Evolutionary conservation across 768 basidiomycete genomes (phyloP).

Genomic region (Rhodotorula sphaerocarpa): DNA sequence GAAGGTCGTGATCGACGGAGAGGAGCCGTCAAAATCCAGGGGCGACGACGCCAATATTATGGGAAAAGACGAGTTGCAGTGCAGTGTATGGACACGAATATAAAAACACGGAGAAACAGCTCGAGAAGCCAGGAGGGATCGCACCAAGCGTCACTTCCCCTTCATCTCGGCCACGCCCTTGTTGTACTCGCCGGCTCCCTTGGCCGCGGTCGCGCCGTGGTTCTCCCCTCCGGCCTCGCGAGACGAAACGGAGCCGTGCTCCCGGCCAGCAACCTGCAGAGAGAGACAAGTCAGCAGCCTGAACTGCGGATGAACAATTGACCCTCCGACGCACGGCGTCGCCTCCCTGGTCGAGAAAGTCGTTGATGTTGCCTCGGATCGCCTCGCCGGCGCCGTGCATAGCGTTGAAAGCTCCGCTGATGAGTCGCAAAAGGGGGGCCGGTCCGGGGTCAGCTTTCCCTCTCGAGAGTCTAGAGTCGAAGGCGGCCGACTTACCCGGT

Average conservation of each 20-base stretch:
- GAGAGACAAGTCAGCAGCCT: not conserved
- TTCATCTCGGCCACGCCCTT: not conserved
- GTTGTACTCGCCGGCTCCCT: not conserved
- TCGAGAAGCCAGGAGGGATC: conserved; percentile 26
- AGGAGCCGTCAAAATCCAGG: not conserved
- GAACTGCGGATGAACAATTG: no score
- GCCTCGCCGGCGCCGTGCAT: conserved; percentile 2
- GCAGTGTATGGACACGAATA: no score
- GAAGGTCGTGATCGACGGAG: not conserved
- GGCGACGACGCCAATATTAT: no score
- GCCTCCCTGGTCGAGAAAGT: not conserved
- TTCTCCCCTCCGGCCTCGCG: not conserved
- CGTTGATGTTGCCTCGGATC: not conserved
- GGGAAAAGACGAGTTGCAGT: no score
- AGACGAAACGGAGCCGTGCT: conserved; percentile 1
- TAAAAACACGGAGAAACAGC: no score
- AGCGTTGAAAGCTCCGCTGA: not conserved
- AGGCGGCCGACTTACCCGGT: no score
- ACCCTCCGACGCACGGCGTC: conserved; percentile 1
- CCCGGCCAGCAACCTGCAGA: conserved; percentile 3
- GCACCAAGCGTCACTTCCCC: conserved; percentile 32
- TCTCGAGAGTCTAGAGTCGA: no score
- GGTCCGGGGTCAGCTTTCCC: no score
- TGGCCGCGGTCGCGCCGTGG: not conserved
- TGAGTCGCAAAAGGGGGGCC: conserved; percentile 28